These are phyloP conservation scores for Aspergillus heteromorphus DNA, from an alignment of 495 filamentous ascomycete genomes.

Conservation along the genomic window DNA sequence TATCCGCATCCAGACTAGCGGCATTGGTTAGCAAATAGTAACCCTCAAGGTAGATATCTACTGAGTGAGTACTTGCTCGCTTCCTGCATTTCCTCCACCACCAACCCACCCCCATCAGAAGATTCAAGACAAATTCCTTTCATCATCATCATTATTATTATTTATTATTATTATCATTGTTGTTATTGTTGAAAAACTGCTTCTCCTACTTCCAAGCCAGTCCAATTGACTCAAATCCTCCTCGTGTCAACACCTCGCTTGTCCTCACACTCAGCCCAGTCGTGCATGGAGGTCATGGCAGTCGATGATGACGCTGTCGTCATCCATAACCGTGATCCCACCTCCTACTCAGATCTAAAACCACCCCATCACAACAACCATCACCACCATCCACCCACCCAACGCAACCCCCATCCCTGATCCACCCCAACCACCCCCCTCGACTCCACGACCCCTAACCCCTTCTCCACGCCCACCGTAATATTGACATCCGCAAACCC, in stretches of 20 bases:
- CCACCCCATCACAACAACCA: neutral
- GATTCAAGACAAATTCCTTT: too few relatives aligned
- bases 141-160: too few relatives aligned
- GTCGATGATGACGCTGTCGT: slow-evolving; percentile 10
- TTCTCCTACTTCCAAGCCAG: neutral
- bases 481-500: slow-evolving; percentile 57
- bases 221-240: neutral
- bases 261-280: neutral
- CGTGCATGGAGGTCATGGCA: neutral
- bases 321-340: slow-evolving; percentile 10
- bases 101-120: too few relatives aligned
- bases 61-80: too few relatives aligned
- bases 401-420: neutral
- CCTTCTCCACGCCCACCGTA: slow-evolving; percentile 31
- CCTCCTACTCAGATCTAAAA: too few relatives aligned
- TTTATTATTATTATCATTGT: neutral
- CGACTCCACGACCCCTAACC: neutral
- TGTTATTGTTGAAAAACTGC: neutral
- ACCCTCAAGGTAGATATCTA: too few relatives aligned
- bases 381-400: neutral
- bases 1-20: too few relatives aligned
- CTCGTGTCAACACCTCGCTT: neutral
- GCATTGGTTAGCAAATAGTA: too few relatives aligned
- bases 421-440: neutral
- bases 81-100: neutral